Conservation (phyloP, 176 grass and related monocot genomes). For the Thinopyrum elongatum region DNA sequence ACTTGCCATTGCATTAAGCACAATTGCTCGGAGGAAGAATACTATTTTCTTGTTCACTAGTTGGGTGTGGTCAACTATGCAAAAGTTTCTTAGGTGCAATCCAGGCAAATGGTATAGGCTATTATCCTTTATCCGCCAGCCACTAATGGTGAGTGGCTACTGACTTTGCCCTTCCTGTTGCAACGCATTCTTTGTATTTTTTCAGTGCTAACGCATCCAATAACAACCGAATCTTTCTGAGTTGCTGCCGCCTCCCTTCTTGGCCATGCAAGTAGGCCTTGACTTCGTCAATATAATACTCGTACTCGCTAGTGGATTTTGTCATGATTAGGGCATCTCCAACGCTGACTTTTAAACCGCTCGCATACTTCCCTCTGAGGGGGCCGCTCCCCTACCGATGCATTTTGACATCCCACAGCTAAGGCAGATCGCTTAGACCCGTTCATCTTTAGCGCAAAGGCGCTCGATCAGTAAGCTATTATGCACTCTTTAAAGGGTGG, state of each 20-base stretch:
- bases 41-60: conserved; percentile 18
- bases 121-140: conserved; percentile 19
- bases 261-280: conserved; percentile 8
- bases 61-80: conserved; percentile 26
- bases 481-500: too few species aligned
- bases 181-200: conserved; percentile 11
- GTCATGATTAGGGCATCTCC: too few species aligned
- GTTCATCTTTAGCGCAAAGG: too few species aligned
- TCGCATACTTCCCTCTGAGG: too few species aligned
- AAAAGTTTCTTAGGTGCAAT: conserved; percentile 35
- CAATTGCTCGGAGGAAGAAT: conserved; percentile 3
- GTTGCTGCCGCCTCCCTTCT: background rate
- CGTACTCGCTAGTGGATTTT: conserved; percentile 7
- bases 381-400: too few species aligned
- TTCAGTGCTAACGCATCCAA: conserved; percentile 28
- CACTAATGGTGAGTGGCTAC: conserved; percentile 44
- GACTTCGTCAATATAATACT: conserved; percentile 21
- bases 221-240: conserved; percentile 21
- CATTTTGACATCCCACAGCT: too few species aligned
- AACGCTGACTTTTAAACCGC: too few species aligned
- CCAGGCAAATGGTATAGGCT: conserved; percentile 11
- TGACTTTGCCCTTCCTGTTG: conserved; percentile 13
- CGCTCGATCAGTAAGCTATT: too few species aligned
- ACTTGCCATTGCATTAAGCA: conserved; percentile 16
- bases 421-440: too few species aligned